Evolutionary conservation across 2,329 filamentous ascomycete genomes (phyloP).

Genomic region (Bipolaris oryzae): DNA sequence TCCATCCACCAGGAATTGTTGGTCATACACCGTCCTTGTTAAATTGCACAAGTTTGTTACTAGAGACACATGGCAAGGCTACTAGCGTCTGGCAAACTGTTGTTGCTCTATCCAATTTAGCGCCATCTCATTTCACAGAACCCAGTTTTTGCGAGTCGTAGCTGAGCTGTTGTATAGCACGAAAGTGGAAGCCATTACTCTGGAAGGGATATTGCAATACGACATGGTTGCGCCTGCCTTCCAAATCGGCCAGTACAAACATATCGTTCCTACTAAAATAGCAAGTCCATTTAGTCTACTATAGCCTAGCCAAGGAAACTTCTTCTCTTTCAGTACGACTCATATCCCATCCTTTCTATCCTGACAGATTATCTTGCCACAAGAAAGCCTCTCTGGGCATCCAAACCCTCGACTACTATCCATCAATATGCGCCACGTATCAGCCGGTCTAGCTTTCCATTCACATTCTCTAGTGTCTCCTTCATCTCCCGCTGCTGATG

Average conservation of each 20-base stretch:
- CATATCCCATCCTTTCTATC: not conserved
- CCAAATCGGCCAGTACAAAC: too few relatives aligned
- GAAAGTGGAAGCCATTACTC: too few relatives aligned
- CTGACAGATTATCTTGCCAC: not conserved
- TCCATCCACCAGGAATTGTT: not conserved
- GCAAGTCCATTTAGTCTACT: too few relatives aligned
- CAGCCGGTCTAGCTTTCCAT: conserved; percentile 2
- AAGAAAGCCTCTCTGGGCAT: not conserved
- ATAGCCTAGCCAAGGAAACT: not conserved
- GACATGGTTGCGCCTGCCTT: too few relatives aligned
- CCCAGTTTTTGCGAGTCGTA: too few relatives aligned
- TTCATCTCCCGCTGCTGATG: conserved; percentile 10
- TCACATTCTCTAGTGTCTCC: conserved; percentile 4
- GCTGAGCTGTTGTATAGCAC: too few relatives aligned
- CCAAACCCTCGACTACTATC: not conserved
- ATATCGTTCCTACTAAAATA: too few relatives aligned
- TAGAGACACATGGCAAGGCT: not conserved
- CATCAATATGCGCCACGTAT: not conserved
- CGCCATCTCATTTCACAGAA: too few relatives aligned
- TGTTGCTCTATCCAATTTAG: not conserved
- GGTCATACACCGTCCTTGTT: not conserved
- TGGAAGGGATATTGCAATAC: too few relatives aligned
- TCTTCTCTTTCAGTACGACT: not conserved
- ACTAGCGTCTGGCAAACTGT: not conserved
- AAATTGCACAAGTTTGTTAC: not conserved